A percentile compares a stretch with the other conserved stretches of the same genome.
phyloP scores from a whole-genome alignment of 768 basidiomycete genomes.

The Suillus brevipes region DNA sequence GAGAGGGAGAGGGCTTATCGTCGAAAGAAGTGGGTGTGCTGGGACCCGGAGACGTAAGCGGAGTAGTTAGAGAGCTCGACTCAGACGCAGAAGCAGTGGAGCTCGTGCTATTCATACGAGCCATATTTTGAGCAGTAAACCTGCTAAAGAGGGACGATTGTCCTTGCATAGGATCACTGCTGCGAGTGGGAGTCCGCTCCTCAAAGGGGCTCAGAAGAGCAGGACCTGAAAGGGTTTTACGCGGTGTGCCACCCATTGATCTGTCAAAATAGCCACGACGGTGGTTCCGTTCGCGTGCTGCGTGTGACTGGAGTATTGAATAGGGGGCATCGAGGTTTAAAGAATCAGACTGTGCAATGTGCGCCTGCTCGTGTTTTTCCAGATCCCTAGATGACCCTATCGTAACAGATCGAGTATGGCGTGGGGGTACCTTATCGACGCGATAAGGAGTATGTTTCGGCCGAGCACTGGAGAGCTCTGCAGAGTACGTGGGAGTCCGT shows the following conservation, averaged over 20 bases:
- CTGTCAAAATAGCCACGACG: constrained; percentile 58
- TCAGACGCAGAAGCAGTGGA: constrained; percentile 53
- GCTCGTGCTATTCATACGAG: constrained; percentile 31
- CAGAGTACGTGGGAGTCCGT: constrained; percentile 48
- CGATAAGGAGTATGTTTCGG: constrained; percentile 14
- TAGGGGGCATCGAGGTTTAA: constrained; percentile 34
- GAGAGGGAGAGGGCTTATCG: constrained; percentile 9
- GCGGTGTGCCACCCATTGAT: constrained; percentile 25
- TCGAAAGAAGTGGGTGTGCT: constrained; percentile 13
- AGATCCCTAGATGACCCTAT: constrained; percentile 57
- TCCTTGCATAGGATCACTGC: background rate
- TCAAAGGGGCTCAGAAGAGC: background rate
- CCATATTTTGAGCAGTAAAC: constrained; percentile 11
- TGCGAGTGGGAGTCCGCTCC: background rate
- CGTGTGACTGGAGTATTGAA: constrained; percentile 19
- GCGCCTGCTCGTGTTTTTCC: constrained; percentile 32
- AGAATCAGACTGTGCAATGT: constrained; percentile 18
- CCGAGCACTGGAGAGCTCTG: constrained; percentile 45
- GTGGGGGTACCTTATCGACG: constrained; percentile 6
- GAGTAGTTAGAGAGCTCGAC: constrained; percentile 43
- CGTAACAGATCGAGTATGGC: constrained; percentile 2
- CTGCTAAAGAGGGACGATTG: background rate
- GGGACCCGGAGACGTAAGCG: constrained; percentile 43
- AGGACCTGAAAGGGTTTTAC: constrained; percentile 7
- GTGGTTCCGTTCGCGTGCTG: constrained; percentile 46